phyloP scores from a whole-genome alignment of 2,329 filamentous ascomycete species.

The Aspergillus sp. region DNA sequence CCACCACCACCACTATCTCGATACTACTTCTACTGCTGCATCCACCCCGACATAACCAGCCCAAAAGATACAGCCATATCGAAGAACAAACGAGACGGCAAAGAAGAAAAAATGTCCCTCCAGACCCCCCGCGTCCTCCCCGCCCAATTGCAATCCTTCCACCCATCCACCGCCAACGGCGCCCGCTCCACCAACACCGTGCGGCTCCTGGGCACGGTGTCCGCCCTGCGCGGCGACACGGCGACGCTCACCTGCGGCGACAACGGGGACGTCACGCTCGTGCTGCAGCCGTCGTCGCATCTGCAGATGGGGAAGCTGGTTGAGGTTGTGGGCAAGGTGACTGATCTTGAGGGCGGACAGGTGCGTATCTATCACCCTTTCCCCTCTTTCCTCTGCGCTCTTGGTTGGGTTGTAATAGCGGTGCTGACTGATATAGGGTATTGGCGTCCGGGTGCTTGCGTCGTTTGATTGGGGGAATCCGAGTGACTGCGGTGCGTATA shows the following conservation, averaged over 20 bases:
- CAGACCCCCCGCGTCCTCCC: slow-evolving; percentile 81
- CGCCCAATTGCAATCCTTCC: slow-evolving; percentile 73
- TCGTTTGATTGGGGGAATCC: slow-evolving; percentile 44
- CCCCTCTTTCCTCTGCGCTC: background rate
- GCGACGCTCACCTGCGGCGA: slow-evolving; percentile 73
- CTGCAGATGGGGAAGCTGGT: slow-evolving; percentile 45
- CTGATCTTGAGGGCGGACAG: slow-evolving; percentile 38
- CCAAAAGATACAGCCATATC: background rate
- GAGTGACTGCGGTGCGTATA: slow-evolving; percentile 37
- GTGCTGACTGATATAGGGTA: slow-evolving; percentile 24
- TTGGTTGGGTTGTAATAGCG: background rate
- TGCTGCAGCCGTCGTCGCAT: slow-evolving; percentile 62
- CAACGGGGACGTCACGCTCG: slow-evolving; percentile 69
- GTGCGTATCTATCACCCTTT: slow-evolving; percentile 22
- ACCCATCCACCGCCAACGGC: slow-evolving; percentile 44
- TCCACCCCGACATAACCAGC: background rate
- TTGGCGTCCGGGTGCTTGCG: slow-evolving; percentile 42
- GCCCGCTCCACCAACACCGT: slow-evolving; percentile 61
- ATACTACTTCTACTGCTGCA: background rate
- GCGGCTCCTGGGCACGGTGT: slow-evolving; percentile 81
- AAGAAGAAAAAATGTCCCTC: slow-evolving; percentile 59
- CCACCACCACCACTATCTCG: background rate
- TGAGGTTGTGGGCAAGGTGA: slow-evolving; percentile 48
- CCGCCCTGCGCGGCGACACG: slow-evolving; percentile 74
- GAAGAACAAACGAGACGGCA: background rate